A percentile compares a stretch with the other conserved stretches of the same genome.
phyloP scores from a whole-genome alignment of 129 eudicot species.

The Escallonia herrerae region DNA sequence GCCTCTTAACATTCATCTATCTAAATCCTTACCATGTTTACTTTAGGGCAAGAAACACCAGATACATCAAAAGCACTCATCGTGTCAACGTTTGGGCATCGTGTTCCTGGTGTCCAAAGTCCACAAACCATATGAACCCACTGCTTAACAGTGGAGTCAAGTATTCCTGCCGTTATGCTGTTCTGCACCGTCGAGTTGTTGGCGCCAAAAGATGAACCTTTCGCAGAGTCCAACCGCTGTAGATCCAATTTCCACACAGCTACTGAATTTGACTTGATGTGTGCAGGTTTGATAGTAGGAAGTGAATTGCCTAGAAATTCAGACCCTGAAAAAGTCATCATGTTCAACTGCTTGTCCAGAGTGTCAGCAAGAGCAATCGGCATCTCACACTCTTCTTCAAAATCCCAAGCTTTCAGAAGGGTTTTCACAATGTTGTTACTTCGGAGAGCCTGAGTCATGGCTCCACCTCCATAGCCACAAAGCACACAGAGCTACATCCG shows the following conservation, averaged over 20 bases:
- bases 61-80: slow-evolving; percentile 70
- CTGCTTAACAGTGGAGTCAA: slow-evolving; percentile 48
- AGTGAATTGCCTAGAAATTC: slow-evolving; percentile 17
- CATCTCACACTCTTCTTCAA: background rate
- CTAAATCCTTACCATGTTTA: slow-evolving; percentile 32
- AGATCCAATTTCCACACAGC: slow-evolving; percentile 9
- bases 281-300: slow-evolving; percentile 12
- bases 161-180: slow-evolving; percentile 39
- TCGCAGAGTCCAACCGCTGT: slow-evolving; percentile 5
- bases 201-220: slow-evolving; percentile 11
- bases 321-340: slow-evolving; percentile 8
- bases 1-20: background rate
- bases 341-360: slow-evolving; percentile 9
- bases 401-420: slow-evolving; percentile 44
- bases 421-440: slow-evolving; percentile 34
- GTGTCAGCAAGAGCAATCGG: slow-evolving; percentile 1
- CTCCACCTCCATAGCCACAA: slow-evolving; percentile 64
- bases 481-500: slow-evolving; percentile 47
- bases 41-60: slow-evolving; percentile 33
- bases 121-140: slow-evolving; percentile 78
- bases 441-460: slow-evolving; percentile 53
- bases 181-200: slow-evolving; percentile 19
- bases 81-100: slow-evolving; percentile 65
- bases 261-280: slow-evolving; percentile 19
- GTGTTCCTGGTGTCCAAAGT: slow-evolving; percentile 62